Conservation (phyloP, 805 yeast genomes). For the Wickerhamomyces rabaulensis region DNA sequence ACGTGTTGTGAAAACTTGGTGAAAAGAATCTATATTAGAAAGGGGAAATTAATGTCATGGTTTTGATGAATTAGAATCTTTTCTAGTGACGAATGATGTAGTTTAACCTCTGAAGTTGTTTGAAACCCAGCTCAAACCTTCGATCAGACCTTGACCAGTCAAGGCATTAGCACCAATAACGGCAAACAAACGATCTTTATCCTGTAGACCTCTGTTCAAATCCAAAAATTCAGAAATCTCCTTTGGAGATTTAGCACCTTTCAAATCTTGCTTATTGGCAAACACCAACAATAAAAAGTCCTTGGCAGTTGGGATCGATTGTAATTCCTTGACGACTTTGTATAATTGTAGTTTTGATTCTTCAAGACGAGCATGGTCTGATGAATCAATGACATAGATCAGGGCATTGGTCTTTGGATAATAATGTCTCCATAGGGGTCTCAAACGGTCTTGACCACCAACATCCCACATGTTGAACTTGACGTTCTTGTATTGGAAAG, state of each 20-base stretch:
- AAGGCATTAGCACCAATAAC: constrained; percentile 88
- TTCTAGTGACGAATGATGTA: no score
- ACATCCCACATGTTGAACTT: constrained; percentile 91
- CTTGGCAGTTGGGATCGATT: constrained; percentile 43
- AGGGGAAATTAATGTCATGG: neutral
- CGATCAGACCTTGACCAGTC: constrained; percentile 85
- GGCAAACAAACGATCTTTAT: constrained; percentile 74
- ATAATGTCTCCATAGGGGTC: constrained; percentile 95
- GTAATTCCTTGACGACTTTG: constrained; percentile 77
- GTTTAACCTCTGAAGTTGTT: constrained; percentile 40
- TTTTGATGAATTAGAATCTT: neutral
- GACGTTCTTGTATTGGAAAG: constrained; percentile 74
- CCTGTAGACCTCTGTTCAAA: constrained; percentile 45
- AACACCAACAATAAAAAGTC: constrained; percentile 75
- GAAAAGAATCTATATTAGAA: no score
- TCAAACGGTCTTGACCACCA: constrained; percentile 90
- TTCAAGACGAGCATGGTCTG: constrained; percentile 64
- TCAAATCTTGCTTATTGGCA: constrained; percentile 94
- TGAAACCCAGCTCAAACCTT: constrained; percentile 83
- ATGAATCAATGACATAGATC: constrained; percentile 84
- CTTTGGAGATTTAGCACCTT: constrained; percentile 83
- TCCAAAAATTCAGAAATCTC: constrained; percentile 72
- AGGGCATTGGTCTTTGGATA: constrained; percentile 90
- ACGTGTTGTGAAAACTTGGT: no score
- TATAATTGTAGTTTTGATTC: constrained; percentile 75